A percentile compares a stretch with the other conserved stretches of the same genome.
These are phyloP conservation scores for Tetrapisispora pingtungensis DNA, from an alignment of 805 yeast genomes.

Conservation along the genomic window DNA sequence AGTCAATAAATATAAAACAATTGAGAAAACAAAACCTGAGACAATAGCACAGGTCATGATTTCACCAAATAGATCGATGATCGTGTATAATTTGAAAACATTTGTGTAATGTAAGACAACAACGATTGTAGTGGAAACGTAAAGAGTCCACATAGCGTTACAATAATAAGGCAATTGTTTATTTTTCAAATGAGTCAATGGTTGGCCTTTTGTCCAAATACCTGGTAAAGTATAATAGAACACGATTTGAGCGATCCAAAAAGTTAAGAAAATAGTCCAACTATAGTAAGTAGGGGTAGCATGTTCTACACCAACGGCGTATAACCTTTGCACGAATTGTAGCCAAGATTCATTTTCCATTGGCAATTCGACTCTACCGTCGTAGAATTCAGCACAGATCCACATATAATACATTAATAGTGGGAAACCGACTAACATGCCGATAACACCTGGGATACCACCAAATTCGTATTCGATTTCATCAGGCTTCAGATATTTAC, in stretches of 20 bases:
- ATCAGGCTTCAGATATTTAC: constrained; percentile 36
- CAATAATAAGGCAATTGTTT: constrained; percentile 85
- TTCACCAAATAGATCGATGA: constrained; percentile 77
- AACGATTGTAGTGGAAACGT: constrained; percentile 50
- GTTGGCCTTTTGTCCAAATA: constrained; percentile 90
- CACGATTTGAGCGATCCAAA: constrained; percentile 55
- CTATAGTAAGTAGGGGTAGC: constrained; percentile 53
- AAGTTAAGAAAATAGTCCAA: constrained; percentile 62
- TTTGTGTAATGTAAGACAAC: constrained; percentile 63
- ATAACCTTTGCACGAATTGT: constrained; percentile 39
- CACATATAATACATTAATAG: constrained; percentile 93
- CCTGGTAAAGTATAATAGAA: constrained; percentile 87
- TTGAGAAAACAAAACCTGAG: constrained; percentile 61
- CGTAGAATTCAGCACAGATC: constrained; percentile 75
- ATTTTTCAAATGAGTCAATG: constrained; percentile 68
- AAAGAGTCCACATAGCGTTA: constrained; percentile 82
- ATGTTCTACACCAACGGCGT: constrained; percentile 36
- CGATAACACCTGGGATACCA: constrained; percentile 79
- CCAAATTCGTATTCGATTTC: constrained; percentile 83
- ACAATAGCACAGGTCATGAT: constrained; percentile 87
- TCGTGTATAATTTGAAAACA: constrained; percentile 59
- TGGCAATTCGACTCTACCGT: constrained; percentile 67
- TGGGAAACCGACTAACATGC: constrained; percentile 92
- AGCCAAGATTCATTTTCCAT: constrained; percentile 44
- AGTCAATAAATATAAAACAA: constrained; percentile 61